Evolutionary conservation across 345 rosid genomes (phyloP).

Genomic region (Citrus sp.): DNA sequence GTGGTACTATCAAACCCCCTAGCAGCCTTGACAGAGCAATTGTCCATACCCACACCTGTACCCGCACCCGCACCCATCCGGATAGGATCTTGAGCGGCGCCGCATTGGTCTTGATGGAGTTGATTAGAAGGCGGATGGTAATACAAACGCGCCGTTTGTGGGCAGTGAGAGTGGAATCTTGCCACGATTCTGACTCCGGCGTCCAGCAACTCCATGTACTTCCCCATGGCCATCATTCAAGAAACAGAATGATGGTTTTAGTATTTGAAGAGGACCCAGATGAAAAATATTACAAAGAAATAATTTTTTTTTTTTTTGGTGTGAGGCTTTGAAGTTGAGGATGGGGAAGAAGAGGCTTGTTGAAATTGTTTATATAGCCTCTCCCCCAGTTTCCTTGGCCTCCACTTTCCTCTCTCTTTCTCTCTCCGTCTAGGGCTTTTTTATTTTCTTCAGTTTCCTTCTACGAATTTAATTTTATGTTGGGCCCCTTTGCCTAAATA

Average conservation of each 20-base stretch:
- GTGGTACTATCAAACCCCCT: slow-evolving; percentile 1
- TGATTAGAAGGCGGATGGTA: slow-evolving; percentile 56
- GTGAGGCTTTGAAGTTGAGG: neutral
- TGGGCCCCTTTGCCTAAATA: too few relatives aligned
- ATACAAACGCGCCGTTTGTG: slow-evolving; percentile 63
- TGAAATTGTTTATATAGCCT: slow-evolving; percentile 10
- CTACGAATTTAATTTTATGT: too few relatives aligned
- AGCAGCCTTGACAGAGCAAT: slow-evolving; percentile 12
- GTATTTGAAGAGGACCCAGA: neutral
- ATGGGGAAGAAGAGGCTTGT: neutral
- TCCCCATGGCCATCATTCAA: slow-evolving; percentile 27
- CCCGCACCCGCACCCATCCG: neutral
- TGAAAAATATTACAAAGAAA: neutral
- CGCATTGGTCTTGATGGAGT: slow-evolving; percentile 21
- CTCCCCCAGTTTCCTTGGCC: neutral
- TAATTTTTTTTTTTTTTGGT: neutral
- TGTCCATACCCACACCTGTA: neutral
- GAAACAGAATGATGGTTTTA: neutral
- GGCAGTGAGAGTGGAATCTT: slow-evolving; percentile 62
- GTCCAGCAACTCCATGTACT: slow-evolving; percentile 50
- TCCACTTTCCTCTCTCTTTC: neutral
- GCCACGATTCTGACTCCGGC: slow-evolving; percentile 44
- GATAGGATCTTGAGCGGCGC: slow-evolving; percentile 11
- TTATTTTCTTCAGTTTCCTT: too few relatives aligned
- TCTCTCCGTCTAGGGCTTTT: neutral